Evolutionary conservation across 2,329 filamentous ascomycete genomes (phyloP), one percentile per base, ranked within the genome.

Genomic region (Botryosphaeria agaves): DNA sequence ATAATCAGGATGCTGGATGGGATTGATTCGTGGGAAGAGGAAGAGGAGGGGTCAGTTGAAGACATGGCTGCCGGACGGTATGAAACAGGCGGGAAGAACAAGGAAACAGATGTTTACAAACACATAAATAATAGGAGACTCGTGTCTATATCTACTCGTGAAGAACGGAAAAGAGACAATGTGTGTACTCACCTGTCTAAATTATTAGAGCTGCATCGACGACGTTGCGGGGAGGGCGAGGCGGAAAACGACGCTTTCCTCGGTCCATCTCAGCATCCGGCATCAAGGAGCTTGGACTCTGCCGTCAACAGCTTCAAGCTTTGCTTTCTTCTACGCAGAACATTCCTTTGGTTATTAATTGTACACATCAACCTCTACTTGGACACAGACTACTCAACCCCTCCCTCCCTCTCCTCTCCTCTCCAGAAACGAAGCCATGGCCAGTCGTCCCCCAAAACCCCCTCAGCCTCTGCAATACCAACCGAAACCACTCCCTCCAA

Each of bases 1-100:
- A 65, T 43, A 34, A 65, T 62, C 17, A 65, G 46, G 32, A 64
- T 47, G 6, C 57, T 59, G 12, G 55, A 53, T 14, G 60, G 58
- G 25, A 42, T 38, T 28, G 42, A 31, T 15, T 4, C 15, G 25
- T 7, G 15, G 16, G 9, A 9, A 14, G 18, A 18, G 18, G 29
- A 16, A 14, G 14, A 18, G 17, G 25, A 28, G 18, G 14, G 23
- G 28, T 16, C 14, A 29, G 12, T 29, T 14, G 18, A 29, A 18
- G 26, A 9, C 15, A 15, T 28, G n/a, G 26, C 21, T 11, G 9
- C 12, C 21, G 12, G 5, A 7, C n/a, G 3, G 19, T 11, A 15
- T 11, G 21, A 19, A 28, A 14, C 2, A 28, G 15, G 18, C 25
- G 21, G 16, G n/a, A 20, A 19, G 29, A 25, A n/a, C 18, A 23